Percentiles rank a stretch among this genome's conserved stretches.
phyloP scores from a whole-genome alignment of 1,284 basidiomycete genomes.

The Coriolopsis trogii region DNA sequence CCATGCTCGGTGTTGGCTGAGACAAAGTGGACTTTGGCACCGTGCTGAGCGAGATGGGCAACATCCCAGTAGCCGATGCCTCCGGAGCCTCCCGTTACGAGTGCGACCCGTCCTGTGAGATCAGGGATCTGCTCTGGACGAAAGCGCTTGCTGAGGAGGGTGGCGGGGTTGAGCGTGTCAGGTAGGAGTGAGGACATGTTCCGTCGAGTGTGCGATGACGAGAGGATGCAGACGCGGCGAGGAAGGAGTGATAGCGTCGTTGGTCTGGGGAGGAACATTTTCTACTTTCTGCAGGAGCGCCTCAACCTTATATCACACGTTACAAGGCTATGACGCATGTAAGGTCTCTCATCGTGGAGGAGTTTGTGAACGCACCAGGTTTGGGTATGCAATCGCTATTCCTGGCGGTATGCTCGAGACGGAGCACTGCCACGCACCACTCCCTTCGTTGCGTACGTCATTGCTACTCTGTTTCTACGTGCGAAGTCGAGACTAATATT shows the following conservation, averaged over 20 bases:
- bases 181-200: conserved; percentile 19
- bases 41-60: conserved; percentile 29
- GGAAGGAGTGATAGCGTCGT: background rate
- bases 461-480: too few species aligned
- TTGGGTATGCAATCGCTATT: too few species aligned
- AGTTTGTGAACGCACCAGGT: too few species aligned
- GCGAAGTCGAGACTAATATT: too few species aligned
- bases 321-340: too few species aligned
- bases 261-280: too few species aligned
- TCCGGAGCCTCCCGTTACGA: conserved; percentile 34
- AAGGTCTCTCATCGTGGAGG: too few species aligned
- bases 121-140: conserved; percentile 27
- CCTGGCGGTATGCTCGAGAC: too few species aligned
- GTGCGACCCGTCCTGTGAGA: conserved; percentile 32
- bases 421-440: too few species aligned
- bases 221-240: background rate
- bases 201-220: background rate
- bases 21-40: conserved; percentile 30
- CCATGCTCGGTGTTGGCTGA: conserved; percentile 31
- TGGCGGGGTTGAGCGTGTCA: conserved; percentile 24
- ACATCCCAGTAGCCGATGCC: conserved; percentile 35
- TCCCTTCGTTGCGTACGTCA: too few species aligned
- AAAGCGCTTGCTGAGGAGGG: conserved; percentile 26
- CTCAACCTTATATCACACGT: too few species aligned
- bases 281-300: too few species aligned